Conservation (phyloP, 1,284 basidiomycete genomes). For the Ustilago hordei region DNA sequence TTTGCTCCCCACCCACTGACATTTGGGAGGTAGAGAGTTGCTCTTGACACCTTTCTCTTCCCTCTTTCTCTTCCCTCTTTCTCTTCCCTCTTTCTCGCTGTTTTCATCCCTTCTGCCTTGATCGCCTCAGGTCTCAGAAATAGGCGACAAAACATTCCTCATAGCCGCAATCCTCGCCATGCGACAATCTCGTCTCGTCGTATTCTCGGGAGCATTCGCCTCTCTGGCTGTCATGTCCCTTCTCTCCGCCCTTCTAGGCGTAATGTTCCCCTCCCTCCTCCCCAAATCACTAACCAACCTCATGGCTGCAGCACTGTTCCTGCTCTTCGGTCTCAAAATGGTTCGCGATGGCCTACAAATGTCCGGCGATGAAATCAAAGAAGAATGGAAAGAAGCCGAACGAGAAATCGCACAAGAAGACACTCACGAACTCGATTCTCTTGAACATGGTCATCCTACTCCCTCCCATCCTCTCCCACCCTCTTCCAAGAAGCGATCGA, state of each 20-base stretch:
- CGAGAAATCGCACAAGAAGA: constrained; percentile 80
- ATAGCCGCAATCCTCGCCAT: constrained; percentile 97
- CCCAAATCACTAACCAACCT: constrained; percentile 77
- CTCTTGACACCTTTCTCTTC: background rate
- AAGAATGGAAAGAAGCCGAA: constrained; percentile 81
- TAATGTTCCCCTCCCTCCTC: constrained; percentile 62
- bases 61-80: background rate
- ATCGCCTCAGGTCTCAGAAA: constrained; percentile 68
- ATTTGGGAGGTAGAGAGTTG: background rate
- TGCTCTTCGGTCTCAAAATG: constrained; percentile 65
- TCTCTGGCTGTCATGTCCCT: constrained; percentile 86
- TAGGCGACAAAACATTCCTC: constrained; percentile 97
- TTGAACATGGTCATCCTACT: constrained; percentile 40
- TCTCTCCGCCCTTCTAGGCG: constrained; percentile 65
- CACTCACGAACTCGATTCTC: constrained; percentile 76
- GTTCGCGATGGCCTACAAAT: constrained; percentile 56
- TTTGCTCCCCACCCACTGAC: background rate
- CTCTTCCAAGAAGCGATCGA: background rate
- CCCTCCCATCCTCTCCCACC: background rate
- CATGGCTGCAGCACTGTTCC: constrained; percentile 76
- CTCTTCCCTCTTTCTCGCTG: background rate
- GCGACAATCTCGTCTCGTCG: constrained; percentile 85
- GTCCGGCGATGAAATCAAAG: constrained; percentile 69
- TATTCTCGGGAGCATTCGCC: constrained; percentile 89
- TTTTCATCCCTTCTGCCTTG: background rate